phyloP scores from a whole-genome alignment of 148 eudicot species.

The Nepenthes gracilis region DNA sequence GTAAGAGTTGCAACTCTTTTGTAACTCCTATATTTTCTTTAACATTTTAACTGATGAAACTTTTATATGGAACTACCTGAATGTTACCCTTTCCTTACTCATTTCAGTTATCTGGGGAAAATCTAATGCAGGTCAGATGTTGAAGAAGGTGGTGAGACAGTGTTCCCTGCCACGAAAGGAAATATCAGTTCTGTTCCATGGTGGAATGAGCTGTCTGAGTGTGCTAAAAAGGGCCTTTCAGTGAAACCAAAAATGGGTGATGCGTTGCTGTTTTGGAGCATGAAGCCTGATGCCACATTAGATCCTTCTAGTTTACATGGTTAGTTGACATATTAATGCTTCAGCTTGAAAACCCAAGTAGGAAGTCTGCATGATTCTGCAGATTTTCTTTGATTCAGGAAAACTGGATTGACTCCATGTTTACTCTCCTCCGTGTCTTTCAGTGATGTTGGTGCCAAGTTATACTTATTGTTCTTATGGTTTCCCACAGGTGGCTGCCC shows the following conservation, averaged over 20 bases:
- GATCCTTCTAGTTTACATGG: constrained; percentile 72
- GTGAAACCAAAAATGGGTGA: constrained; percentile 71
- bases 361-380: not conserved
- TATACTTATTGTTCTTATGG: constrained; percentile 1
- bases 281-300: constrained; percentile 63
- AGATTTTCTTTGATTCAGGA: not conserved
- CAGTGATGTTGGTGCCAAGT: not conserved
- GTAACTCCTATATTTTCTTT: not conserved
- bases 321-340: constrained; percentile 9
- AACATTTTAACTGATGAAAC: not conserved
- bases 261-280: constrained; percentile 73
- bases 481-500: constrained; percentile 57
- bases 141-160: constrained; percentile 78
- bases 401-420: not conserved
- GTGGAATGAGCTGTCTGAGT: constrained; percentile 59
- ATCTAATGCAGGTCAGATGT: constrained; percentile 53
- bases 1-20: constrained; percentile 23
- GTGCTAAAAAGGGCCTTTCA: constrained; percentile 55
- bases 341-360: not conserved
- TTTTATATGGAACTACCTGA: not conserved
- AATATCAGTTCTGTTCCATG: constrained; percentile 45
- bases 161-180: constrained; percentile 53
- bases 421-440: not conserved
- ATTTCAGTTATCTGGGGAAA: not conserved
- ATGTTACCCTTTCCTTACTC: not conserved